phyloP scores from a whole-genome alignment of 495 filamentous ascomycete genomes.

The Elasticomyces elasticus region DNA sequence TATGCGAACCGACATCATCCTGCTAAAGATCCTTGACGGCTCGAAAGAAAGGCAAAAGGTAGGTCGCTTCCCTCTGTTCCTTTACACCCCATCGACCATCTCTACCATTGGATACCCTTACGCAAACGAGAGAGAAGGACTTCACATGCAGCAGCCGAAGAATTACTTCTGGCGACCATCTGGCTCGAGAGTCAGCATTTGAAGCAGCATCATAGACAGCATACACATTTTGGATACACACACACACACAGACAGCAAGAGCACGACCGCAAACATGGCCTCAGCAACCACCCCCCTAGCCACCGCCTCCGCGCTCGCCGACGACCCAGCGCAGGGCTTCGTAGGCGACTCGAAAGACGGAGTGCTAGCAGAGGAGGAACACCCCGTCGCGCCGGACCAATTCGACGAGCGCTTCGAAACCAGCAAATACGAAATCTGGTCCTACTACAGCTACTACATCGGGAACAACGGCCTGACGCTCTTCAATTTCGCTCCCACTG shows the following conservation, averaged over 20 bases:
- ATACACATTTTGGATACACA: too few relatives aligned
- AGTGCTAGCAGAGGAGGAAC: conserved; percentile 25
- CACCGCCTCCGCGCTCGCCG: conserved; percentile 12
- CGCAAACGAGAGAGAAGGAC: not conserved
- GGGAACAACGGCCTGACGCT: conserved; percentile 57
- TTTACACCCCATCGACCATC: not conserved
- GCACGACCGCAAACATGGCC: conserved; percentile 22
- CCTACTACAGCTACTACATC: conserved; percentile 58
- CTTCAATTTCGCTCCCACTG: conserved; percentile 61
- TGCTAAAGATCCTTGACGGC: too few relatives aligned
- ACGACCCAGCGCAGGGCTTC: conserved; percentile 18
- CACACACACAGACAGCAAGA: too few relatives aligned
- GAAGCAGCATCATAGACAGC: not conserved
- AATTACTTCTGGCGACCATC: not conserved
- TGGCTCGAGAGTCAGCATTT: not conserved
- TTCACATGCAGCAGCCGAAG: not conserved
- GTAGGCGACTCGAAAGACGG: conserved; percentile 15
- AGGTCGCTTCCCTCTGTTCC: not conserved
- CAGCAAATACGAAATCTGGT: conserved; percentile 51
- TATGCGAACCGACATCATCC: too few relatives aligned
- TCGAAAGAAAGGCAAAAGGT: not conserved
- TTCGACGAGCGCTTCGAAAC: conserved; percentile 43
- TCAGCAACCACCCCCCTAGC: conserved; percentile 19
- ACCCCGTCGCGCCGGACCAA: conserved; percentile 38
- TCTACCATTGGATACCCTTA: not conserved